phyloP scores from a whole-genome alignment of 1,284 basidiomycete genomes.

The Ustilago lituana region DNA sequence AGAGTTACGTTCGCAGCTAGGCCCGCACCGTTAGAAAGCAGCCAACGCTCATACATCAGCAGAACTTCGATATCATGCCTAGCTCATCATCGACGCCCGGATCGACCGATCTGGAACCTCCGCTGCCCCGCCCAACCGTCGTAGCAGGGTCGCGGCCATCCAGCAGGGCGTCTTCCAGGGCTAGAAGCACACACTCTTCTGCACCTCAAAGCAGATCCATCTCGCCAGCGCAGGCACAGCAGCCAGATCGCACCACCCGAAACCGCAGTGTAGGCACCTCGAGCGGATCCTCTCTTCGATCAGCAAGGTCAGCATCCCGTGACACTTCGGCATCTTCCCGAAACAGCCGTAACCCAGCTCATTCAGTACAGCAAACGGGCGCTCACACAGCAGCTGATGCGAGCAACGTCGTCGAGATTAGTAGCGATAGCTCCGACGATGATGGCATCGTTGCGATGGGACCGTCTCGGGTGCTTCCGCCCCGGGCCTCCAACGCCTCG shows the following conservation, averaged over 20 bases:
- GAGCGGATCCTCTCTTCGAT: not conserved
- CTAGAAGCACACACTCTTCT: conserved; percentile 12
- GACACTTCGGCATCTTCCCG: conserved; percentile 4
- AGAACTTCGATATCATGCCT: not conserved
- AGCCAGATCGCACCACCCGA: not conserved
- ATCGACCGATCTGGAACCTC: conserved; percentile 4
- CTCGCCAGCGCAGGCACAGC: conserved; percentile 13
- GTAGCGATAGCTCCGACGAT: conserved; percentile 38
- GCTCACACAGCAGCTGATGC: not conserved
- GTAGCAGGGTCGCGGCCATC: conserved; percentile 23
- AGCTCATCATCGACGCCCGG: not conserved
- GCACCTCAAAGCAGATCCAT: conserved; percentile 17
- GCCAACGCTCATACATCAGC: no score
- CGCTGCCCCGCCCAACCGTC: conserved; percentile 39
- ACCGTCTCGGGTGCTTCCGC: not conserved
- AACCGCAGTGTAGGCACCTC: not conserved
- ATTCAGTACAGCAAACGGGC: not conserved
- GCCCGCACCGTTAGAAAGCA: no score
- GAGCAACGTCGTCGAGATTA: conserved; percentile 31
- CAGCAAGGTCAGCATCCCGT: conserved; percentile 4
- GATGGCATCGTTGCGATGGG: conserved; percentile 20
- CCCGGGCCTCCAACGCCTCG: conserved; percentile 9
- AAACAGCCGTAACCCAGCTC: not conserved
- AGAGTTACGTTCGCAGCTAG: no score
- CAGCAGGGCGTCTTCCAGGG: conserved; percentile 21